Base-by-base conservation (phyloP, 768 basidiomycete species). In the Xanthoconium purpureum region DNA sequence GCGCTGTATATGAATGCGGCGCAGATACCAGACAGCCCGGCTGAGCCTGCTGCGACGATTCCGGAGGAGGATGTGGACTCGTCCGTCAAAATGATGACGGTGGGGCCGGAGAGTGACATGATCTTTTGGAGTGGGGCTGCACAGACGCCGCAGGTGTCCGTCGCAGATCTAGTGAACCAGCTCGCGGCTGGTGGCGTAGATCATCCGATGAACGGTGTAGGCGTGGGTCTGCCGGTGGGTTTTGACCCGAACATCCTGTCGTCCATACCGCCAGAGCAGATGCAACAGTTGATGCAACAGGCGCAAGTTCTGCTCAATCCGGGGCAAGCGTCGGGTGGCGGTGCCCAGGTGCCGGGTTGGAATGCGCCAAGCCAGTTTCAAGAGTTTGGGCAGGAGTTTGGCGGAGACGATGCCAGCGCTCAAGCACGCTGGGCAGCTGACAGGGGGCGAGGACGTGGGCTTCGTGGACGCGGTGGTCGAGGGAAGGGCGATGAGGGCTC, bases 21-120 rank as follows among this genome's bases (percentile, higher is more conserved):
- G 45, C 87, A 88, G 59, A 87, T 92, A 63, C 91, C 91, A 43
- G 89, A 91, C 47, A 81, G 85, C 56, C 88, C 91, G 18, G 81
- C 81, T 38, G 91, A 92, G 72, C 84, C 87, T 29, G 68, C 81
- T 18, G 70, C 73, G 57, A 75, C 79, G 60, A 78, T 87, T 57
- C 66, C 80, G 46, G 89, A 89, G 61, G 89, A 88, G 61, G 85
- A 90, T 62, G 77, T 83, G 54, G 88, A 90, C 71, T 77, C 70
- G 63, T 78, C 81, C 51, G 78, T 82, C 62, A 79, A 78, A 66
- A 67, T 73, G 47, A 92, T 93, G 89, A 80, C 84, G 30, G 77
- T 82, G 35, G 89, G 90, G 24, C 75, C 81, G 20, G 87, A 89
- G 50, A 78, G 83, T 55, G 86, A 90, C 59, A 71, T 77, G 32